Conservation (phyloP, 176 grass and related monocot genomes). For the Olyra latifolia region DNA sequence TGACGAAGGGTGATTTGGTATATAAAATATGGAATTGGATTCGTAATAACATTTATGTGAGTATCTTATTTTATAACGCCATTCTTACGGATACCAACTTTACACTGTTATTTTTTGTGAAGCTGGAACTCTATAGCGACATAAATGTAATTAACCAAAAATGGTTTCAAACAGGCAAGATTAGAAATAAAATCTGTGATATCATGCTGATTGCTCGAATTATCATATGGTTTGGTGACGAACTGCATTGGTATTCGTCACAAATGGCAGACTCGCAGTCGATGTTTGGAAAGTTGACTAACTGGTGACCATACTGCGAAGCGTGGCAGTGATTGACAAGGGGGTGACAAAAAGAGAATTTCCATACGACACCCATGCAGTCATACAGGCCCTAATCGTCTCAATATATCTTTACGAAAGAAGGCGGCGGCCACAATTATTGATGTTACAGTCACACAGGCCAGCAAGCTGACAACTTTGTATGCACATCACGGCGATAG, state of each 20-base stretch:
- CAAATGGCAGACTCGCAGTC: no score
- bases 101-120: no score
- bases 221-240: background rate
- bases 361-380: background rate
- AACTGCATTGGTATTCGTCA: background rate
- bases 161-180: no score
- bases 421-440: constrained; percentile 14
- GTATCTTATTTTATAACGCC: no score
- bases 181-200: background rate
- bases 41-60: no score
- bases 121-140: no score
- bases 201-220: background rate
- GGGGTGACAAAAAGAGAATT: no score
- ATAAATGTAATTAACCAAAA: no score
- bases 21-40: no score
- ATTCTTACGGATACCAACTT: no score
- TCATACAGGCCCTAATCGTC: background rate
- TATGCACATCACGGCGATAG: background rate
- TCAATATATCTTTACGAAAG: constrained; percentile 11
- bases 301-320: background rate
- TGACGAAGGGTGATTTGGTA: no score
- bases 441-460: background rate
- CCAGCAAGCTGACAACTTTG: background rate
- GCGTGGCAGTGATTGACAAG: no score
- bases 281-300: background rate